Conservation (phyloP, 192 early-diverging fungal genomes). For the Coemansia javaensis region DNA sequence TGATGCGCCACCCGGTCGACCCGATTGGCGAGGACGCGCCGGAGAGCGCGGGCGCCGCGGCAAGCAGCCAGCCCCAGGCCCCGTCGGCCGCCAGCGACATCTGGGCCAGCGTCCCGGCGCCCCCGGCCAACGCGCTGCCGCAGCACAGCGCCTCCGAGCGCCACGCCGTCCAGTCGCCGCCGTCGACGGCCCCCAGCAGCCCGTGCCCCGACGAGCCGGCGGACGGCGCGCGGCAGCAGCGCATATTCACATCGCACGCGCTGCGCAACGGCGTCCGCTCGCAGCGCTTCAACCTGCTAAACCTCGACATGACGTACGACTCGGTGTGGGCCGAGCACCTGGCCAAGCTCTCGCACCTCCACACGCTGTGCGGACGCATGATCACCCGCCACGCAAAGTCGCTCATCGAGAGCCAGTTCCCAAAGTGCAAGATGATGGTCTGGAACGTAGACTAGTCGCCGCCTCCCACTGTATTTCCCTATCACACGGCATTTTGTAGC, state of each 20-base stretch:
- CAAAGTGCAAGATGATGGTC: conserved; percentile 51
- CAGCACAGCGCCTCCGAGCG: conserved; percentile 2
- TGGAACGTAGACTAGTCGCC: conserved; percentile 41
- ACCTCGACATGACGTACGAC: conserved; percentile 51
- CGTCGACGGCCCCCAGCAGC: conserved; percentile 30
- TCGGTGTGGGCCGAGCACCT: conserved; percentile 42
- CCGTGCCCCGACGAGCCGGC: conserved; percentile 16
- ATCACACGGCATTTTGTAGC: too few relatives aligned
- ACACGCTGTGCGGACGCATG: conserved; percentile 40
- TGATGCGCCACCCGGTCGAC: conserved; percentile 40
- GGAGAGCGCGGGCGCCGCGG: background rate
- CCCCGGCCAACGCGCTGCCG: conserved; percentile 23
- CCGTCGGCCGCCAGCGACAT: conserved; percentile 28
- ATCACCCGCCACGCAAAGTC: conserved; percentile 49
- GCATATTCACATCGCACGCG: conserved; percentile 40
- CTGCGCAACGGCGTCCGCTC: conserved; percentile 41
- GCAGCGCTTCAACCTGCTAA: conserved; percentile 43
- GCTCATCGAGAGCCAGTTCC: conserved; percentile 46
- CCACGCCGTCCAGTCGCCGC: conserved; percentile 7
- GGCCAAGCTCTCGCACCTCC: conserved; percentile 35
- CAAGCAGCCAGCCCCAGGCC: conserved; percentile 11
- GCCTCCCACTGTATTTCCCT: too few relatives aligned
- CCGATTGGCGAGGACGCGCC: conserved; percentile 6
- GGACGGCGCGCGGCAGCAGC: conserved; percentile 8
- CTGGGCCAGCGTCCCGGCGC: conserved; percentile 40